phyloP scores from a whole-genome alignment of 768 basidiomycete species.

The Pisolithus tinctorius region DNA sequence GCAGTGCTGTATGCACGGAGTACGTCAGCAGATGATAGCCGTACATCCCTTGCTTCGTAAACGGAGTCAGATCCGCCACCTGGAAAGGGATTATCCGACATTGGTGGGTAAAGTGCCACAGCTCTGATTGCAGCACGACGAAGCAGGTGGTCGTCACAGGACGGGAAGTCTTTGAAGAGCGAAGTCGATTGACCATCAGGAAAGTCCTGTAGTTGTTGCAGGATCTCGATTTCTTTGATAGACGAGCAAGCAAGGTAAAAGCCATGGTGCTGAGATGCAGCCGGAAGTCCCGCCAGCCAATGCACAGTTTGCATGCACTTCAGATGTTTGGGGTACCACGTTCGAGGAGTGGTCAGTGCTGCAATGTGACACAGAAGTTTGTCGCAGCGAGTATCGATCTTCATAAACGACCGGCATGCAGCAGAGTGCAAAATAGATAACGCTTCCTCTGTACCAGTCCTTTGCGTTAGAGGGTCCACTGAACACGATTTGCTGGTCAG shows the following conservation, averaged over 20 bases:
- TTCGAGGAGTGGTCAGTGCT: slow-evolving; percentile 27
- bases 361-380: slow-evolving; percentile 28
- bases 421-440: slow-evolving; percentile 33
- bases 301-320: slow-evolving; percentile 34
- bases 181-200: neutral
- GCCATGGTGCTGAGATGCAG: slow-evolving; percentile 26
- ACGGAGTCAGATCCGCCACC: neutral
- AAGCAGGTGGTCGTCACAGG: slow-evolving; percentile 6
- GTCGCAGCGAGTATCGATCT: slow-evolving; percentile 22
- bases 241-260: slow-evolving; percentile 17
- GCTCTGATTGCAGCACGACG: slow-evolving; percentile 12
- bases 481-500: slow-evolving; percentile 34
- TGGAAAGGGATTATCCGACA: neutral
- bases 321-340: slow-evolving; percentile 33
- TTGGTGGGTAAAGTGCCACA: slow-evolving; percentile 8
- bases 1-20: slow-evolving; percentile 15
- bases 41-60: slow-evolving; percentile 6
- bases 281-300: slow-evolving; percentile 17
- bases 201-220: slow-evolving; percentile 10
- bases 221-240: slow-evolving; percentile 26
- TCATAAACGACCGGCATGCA: slow-evolving; percentile 34
- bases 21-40: slow-evolving; percentile 1
- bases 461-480: slow-evolving; percentile 37
- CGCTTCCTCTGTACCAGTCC: slow-evolving; percentile 40
- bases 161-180: slow-evolving; percentile 5